Percentiles rank a stretch among this genome's conserved stretches.
phyloP scores from a whole-genome alignment of 2,329 filamentous ascomycete genomes.

The Acarospora socialis region DNA sequence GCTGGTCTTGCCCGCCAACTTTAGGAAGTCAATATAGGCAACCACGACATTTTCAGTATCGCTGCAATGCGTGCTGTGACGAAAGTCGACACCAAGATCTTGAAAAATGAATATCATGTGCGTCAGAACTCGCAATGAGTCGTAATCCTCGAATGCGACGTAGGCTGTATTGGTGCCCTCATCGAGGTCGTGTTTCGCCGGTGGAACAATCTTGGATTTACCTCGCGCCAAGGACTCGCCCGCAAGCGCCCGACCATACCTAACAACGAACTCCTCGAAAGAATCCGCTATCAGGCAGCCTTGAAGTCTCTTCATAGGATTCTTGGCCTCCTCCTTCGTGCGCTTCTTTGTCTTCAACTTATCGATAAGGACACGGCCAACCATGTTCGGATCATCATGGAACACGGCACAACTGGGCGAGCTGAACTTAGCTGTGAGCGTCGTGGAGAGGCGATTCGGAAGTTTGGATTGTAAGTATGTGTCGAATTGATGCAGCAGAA shows the following conservation, averaged over 20 bases:
- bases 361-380: conserved; percentile 28
- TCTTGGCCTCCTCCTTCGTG: conserved; percentile 43
- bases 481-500: conserved; percentile 12
- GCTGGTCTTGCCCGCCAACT: conserved; percentile 57
- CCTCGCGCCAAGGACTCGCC: conserved; percentile 23
- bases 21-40: conserved; percentile 68
- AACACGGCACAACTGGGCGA: no score
- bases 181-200: conserved; percentile 22
- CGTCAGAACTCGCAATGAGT: conserved; percentile 52
- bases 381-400: conserved; percentile 40
- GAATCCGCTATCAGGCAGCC: conserved; percentile 52
- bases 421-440: conserved; percentile 28
- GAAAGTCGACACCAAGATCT: conserved; percentile 37
- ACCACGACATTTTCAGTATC: conserved; percentile 63
- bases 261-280: conserved; percentile 28
- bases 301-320: conserved; percentile 62
- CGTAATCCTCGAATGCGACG: conserved; percentile 42
- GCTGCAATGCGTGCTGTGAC: conserved; percentile 28
- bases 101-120: conserved; percentile 59
- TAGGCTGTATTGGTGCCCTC: conserved; percentile 32
- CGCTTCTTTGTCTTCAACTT: conserved; percentile 41
- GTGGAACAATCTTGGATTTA: conserved; percentile 29
- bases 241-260: conserved; percentile 30
- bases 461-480: conserved; percentile 9
- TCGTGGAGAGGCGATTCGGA: conserved; percentile 6